A percentile compares a stretch with the other conserved stretches of the same genome.
Conservation (phyloP, 2,329 filamentous ascomycete species). For the Fusarium stilboides region DNA sequence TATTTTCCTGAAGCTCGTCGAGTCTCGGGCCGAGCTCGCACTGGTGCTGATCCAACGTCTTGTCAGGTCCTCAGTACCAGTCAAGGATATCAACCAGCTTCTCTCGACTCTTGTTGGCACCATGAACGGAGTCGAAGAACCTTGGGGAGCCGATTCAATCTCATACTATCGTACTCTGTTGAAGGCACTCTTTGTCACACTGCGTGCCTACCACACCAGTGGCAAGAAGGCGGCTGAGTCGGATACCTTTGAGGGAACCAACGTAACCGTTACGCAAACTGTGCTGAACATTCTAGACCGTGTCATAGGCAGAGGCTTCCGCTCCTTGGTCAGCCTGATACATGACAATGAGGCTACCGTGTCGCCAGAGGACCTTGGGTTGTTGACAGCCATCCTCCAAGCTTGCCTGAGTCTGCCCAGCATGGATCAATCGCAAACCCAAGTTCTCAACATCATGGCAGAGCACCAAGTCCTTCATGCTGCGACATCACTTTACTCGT, state of each 20-base stretch:
- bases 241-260: conserved; percentile 54
- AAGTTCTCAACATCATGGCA: conserved; percentile 79
- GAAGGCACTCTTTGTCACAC: conserved; percentile 85
- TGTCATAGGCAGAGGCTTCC: conserved; percentile 86
- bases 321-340: conserved; percentile 83
- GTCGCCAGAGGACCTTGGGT: conserved; percentile 85
- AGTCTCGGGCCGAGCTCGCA: conserved; percentile 83
- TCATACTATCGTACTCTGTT: conserved; percentile 87
- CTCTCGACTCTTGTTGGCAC: conserved; percentile 67
- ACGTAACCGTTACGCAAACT: conserved; percentile 68
- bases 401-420: conserved; percentile 84
- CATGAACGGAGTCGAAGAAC: conserved; percentile 68
- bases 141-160: conserved; percentile 67
- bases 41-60: conserved; percentile 87
- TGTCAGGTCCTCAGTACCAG: conserved; percentile 69
- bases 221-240: conserved; percentile 53
- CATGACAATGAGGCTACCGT: conserved; percentile 77
- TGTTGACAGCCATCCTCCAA: conserved; percentile 90
- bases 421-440: conserved; percentile 78
- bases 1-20: conserved; percentile 84
- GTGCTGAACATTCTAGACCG: conserved; percentile 85
- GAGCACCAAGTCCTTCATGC: conserved; percentile 83
- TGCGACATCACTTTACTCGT: conserved; percentile 90
- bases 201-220: conserved; percentile 73
- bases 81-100: conserved; percentile 67